Base-by-base conservation (phyloP, 257 asterid genomes). In the Prunella vulgaris region DNA sequence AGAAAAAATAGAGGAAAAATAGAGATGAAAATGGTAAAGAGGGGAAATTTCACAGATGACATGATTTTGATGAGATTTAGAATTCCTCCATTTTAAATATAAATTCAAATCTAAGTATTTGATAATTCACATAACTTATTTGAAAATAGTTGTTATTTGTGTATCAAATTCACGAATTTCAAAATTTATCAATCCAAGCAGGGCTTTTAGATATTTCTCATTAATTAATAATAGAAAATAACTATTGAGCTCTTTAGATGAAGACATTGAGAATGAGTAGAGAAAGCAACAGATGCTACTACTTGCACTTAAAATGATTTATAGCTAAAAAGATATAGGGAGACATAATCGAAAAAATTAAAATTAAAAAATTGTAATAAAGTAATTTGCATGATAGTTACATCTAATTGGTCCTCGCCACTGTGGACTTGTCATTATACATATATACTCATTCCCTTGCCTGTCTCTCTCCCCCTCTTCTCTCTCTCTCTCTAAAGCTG, bases 401-500 rank as follows among this genome's bases (percentile, higher is more conserved):
- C 59, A 68, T 80, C 48, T 80, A 24, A 85, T 82, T 82, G 86
- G 88, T 58, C 56, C 65, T 35, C 69, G 10, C 4, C 14, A 27
- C 51, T 75, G 51, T 71, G 74, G 68, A 76, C 53, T 70, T 78
- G 71, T 37, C 77, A 76, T 64, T 69, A 73, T 67, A 69, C 69
- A 75, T 70, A 70, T 70, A 72, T 66, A 59, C 64, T 73, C 57
- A 48, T 65, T 60, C 8, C 48, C 21, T 62, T 38, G 73, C 52
- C 65, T 24, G 66, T 22, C 67, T 46, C 44, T 28, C 76, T 20
- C 24, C 24, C 25, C 5, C 58, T 3, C 24, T 21, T 66, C 72
- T 27, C 77, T 10, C 9, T 5, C 5, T 48, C 60, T 4, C 63
- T 13, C 71, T 21, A 12, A 18, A 17, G 13, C 71, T 68, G 63